Percentiles rank a stretch among this genome's conserved stretches.
phyloP scores from a whole-genome alignment of 2,329 filamentous ascomycete species.

The Coleophoma cylindrospora region DNA sequence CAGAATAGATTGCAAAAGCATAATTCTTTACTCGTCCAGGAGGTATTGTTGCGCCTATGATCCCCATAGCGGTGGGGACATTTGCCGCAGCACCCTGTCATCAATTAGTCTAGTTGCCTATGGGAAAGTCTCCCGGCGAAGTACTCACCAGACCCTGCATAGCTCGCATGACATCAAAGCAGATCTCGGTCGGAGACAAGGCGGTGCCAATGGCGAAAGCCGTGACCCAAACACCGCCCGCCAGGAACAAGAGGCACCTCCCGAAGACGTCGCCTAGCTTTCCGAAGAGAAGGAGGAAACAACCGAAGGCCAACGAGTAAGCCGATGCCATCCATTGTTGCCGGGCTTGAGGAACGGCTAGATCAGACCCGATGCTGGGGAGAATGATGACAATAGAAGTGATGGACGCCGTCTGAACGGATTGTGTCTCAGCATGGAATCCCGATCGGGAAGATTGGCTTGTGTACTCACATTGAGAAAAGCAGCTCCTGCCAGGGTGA shows the following conservation, averaged over 20 bases:
- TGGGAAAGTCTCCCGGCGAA: background rate
- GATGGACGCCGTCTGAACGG: constrained; percentile 45
- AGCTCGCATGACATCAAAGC: constrained; percentile 61
- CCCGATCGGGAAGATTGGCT: background rate
- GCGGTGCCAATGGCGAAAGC: constrained; percentile 53
- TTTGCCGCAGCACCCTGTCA: constrained; percentile 50
- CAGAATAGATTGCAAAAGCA: constrained; percentile 60
- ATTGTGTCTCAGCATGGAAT: background rate
- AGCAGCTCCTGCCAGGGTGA: constrained; percentile 18
- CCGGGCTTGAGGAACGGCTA: constrained; percentile 22
- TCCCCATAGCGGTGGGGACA: constrained; percentile 66
- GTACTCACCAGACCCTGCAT: constrained; percentile 53
- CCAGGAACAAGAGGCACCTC: constrained; percentile 37
- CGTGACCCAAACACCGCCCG: constrained; percentile 54
- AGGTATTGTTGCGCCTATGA: constrained; percentile 62
- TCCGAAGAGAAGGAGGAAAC: constrained; percentile 42
- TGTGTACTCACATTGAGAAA: constrained; percentile 18
- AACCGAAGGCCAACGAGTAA: constrained; percentile 37
- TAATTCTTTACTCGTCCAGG: constrained; percentile 67
- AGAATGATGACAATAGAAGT: constrained; percentile 56
- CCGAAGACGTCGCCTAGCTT: constrained; percentile 47
- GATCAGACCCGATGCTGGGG: constrained; percentile 14
- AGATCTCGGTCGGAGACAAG: constrained; percentile 62
- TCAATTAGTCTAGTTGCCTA: background rate
- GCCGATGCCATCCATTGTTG: constrained; percentile 29